A percentile compares a stretch with the other conserved stretches of the same genome.
phyloP scores from a whole-genome alignment of 306 rosid species.

The Aeschynomene evenia region DNA sequence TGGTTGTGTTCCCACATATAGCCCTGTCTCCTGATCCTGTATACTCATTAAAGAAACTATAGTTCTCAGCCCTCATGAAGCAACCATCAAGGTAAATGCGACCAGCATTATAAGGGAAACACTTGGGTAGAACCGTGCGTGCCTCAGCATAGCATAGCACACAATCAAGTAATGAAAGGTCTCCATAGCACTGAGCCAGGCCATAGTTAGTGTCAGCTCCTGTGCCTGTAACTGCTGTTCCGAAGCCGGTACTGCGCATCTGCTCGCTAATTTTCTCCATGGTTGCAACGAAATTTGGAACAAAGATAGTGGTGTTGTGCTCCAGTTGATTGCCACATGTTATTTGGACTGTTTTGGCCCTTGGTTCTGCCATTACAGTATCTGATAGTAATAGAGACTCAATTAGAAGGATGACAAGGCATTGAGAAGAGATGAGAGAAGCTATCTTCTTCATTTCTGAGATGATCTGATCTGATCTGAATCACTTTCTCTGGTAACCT shows the following conservation, averaged over 20 bases:
- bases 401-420: conserved; percentile 34
- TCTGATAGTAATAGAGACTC: conserved; percentile 30
- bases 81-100: conserved; percentile 87
- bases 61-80: conserved; percentile 88
- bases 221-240: conserved; percentile 62
- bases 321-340: conserved; percentile 52
- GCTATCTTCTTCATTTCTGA: conserved; percentile 42
- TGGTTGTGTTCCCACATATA: conserved; percentile 61
- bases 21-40: conserved; percentile 53
- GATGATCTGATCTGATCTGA: conserved; percentile 1
- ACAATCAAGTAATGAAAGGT: conserved; percentile 80
- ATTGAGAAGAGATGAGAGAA: conserved; percentile 17
- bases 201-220: conserved; percentile 74
- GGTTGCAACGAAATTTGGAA: conserved; percentile 70
- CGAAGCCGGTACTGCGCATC: conserved; percentile 65
- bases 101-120: conserved; percentile 69
- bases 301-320: conserved; percentile 55
- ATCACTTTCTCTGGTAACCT: conserved; percentile 20
- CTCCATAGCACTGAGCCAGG: conserved; percentile 91
- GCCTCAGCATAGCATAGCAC: conserved; percentile 82
- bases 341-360: conserved; percentile 52
- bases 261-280: conserved; percentile 75
- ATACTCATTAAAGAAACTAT: conserved; percentile 65
- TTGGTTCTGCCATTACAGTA: conserved; percentile 59
- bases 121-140: conserved; percentile 76